Evolutionary conservation across 148 eudicot species (phyloP), one percentile per base, ranked within the genome.

Genomic region (Beta vulgaris): DNA sequence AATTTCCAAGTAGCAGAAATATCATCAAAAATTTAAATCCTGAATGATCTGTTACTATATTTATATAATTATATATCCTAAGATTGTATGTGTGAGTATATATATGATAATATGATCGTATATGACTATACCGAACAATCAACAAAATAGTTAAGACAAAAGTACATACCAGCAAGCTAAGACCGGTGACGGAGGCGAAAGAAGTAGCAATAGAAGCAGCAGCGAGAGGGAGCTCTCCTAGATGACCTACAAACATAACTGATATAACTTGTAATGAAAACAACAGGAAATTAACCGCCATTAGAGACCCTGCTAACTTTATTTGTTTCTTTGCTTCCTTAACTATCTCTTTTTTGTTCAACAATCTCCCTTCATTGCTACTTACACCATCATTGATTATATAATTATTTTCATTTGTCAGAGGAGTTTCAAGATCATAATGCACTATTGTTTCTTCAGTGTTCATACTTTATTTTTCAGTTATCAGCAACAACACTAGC

Each of bases 121-220:
- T n/a, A n/a, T n/a, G n/a, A n/a, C n/a, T n/a, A n/a, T n/a, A n/a
- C n/a, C n/a, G n/a, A n/a, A n/a, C n/a, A n/a, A n/a, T n/a, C n/a
- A n/a, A n/a, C n/a, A n/a, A n/a, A n/a, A n/a, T 28, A 18, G 31
- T 1, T 8, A 19, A 31, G 19, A 9, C 1, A 3, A 35, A n/a
- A 34, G 6, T 3, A 59, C 85, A 65, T 72, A 79, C 86, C 72
- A 82, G 40, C 49, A 83, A 53, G 77, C 73, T 61, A 16, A 76
- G 73, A 31, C 86, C 83, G 2, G 78, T 83, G 54, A 83, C 81
- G 11, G 71, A 36, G 13, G 80, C 77, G n/a, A 83, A 83, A 11
- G 83, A 79, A 26, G 83, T 83, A 49, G 83, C 83, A 39, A 83
- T 43, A 40, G 83, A 79, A 51, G 86, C 77, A 73, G 73, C 77